phyloP scores from a whole-genome alignment of 352 stramenopile species.

The Hyaloperonospora brassicae region DNA sequence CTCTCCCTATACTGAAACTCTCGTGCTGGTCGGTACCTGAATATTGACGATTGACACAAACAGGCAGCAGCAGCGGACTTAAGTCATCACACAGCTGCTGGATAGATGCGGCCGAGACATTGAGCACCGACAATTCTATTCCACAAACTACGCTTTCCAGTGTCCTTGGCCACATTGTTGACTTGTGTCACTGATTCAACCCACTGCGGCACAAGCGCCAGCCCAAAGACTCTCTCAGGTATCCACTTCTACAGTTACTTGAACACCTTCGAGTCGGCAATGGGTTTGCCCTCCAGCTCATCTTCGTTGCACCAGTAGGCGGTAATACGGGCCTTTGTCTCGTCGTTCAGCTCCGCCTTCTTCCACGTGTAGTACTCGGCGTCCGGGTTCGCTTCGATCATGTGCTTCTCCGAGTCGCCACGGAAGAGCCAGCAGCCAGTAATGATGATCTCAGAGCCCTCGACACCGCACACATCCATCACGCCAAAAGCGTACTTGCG shows the following conservation, averaged over 20 bases:
- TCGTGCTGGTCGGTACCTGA: too few species aligned
- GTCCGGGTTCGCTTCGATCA: conserved; percentile 88
- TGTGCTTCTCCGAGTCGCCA: conserved; percentile 78
- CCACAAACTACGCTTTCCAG: too few species aligned
- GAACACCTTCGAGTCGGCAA: conserved; percentile 91
- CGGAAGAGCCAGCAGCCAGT: conserved; percentile 88
- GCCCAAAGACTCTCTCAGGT: too few species aligned
- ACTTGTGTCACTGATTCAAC: too few species aligned
- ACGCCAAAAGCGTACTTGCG: conserved; percentile 90
- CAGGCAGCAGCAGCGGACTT: too few species aligned
- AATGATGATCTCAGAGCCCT: conserved; percentile 78
- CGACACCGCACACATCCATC: conserved; percentile 64
- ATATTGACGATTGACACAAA: too few species aligned
- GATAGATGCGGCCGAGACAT: too few species aligned
- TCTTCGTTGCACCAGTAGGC: conserved; percentile 88
- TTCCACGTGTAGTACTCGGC: conserved; percentile 91
- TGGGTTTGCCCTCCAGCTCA: conserved; percentile 82
- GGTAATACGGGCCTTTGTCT: conserved; percentile 67
- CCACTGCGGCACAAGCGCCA: too few species aligned
- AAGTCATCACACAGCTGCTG: too few species aligned
- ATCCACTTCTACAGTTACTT: conserved; percentile 84
- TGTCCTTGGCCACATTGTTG: too few species aligned
- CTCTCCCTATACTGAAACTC: too few species aligned
- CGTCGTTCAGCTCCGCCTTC: conserved; percentile 61
- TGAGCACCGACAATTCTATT: too few species aligned